phyloP scores from a whole-genome alignment of 495 filamentous ascomycete genomes.

The Penicillium antarcticum region DNA sequence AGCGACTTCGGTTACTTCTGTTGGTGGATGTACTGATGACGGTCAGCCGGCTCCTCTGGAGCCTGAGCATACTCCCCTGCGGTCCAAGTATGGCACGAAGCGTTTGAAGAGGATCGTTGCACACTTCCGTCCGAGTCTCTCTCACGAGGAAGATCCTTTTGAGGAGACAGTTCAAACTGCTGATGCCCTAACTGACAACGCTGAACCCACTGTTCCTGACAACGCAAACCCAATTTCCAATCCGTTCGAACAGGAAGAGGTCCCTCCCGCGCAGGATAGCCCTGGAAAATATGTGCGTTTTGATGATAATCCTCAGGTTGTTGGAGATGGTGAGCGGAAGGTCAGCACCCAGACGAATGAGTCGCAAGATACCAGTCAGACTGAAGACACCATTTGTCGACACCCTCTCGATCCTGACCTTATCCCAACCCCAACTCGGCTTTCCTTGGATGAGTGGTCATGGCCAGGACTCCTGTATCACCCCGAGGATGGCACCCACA shows the following conservation, averaged over 20 bases:
- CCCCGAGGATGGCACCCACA: slow-evolving; percentile 4
- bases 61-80: not conserved
- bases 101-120: slow-evolving; percentile 11
- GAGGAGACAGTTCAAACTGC: not conserved
- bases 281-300: not conserved
- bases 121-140: slow-evolving; percentile 8
- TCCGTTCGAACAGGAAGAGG: not conserved
- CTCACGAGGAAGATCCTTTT: slow-evolving; percentile 3
- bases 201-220: no score
- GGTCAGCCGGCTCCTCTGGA: not conserved
- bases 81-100: slow-evolving; percentile 8
- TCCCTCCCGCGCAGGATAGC: not conserved
- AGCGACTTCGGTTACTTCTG: not conserved
- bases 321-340: slow-evolving; percentile 15
- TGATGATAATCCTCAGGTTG: not conserved
- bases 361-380: slow-evolving; percentile 30
- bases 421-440: slow-evolving; percentile 17
- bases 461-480: slow-evolving; percentile 13
- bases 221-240: not conserved
- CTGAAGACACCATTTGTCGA: slow-evolving; percentile 28
- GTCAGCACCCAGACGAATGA: slow-evolving; percentile 25
- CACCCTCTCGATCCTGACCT: slow-evolving; percentile 19
- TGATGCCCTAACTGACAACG: not conserved
- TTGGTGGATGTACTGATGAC: not conserved
- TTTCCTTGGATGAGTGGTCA: slow-evolving; percentile 5